phyloP scores from a whole-genome alignment of 2,329 filamentous ascomycete genomes.

The Capronia americana region DNA sequence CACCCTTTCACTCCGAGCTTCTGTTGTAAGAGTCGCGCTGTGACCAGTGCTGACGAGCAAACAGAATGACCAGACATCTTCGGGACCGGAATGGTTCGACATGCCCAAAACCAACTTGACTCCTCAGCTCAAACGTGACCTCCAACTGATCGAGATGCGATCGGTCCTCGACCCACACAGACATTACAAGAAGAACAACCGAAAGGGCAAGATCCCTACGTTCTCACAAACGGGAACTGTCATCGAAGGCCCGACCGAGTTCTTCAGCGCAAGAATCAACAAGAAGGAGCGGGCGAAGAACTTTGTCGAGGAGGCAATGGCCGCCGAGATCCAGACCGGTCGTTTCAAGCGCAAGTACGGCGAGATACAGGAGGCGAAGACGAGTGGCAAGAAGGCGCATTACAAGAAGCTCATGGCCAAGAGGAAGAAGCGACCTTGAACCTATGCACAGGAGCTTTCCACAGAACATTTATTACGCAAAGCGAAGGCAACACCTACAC shows the following conservation, averaged over 20 bases:
- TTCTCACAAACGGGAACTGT: conserved; percentile 90
- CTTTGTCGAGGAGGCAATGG: conserved; percentile 82
- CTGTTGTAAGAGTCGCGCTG: conserved; percentile 25
- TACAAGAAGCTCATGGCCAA: conserved; percentile 79
- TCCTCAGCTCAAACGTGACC: conserved; percentile 82
- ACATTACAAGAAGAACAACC: conserved; percentile 81
- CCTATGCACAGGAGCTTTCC: not conserved
- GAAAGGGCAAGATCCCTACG: conserved; percentile 73
- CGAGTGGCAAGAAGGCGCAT: conserved; percentile 84
- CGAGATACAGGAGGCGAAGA: conserved; percentile 81
- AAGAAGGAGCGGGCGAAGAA: conserved; percentile 89
- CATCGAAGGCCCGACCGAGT: conserved; percentile 87
- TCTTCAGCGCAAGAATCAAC: conserved; percentile 77
- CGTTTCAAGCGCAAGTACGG: conserved; percentile 88
- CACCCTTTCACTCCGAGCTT: conserved; percentile 2
- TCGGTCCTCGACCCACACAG: conserved; percentile 86
- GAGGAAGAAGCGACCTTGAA: conserved; percentile 46
- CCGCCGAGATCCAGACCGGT: conserved; percentile 66
- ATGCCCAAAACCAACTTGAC: conserved; percentile 84
- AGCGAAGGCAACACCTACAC: not conserved
- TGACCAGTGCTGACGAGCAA: conserved; percentile 36
- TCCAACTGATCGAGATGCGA: conserved; percentile 89
- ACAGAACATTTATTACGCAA: not conserved
- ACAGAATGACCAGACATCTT: conserved; percentile 65
- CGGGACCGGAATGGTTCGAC: conserved; percentile 85